Evolutionary conservation across 805 yeast genomes (phyloP).

Genomic region (Cyberlindnera nakhonratchasimensis): DNA sequence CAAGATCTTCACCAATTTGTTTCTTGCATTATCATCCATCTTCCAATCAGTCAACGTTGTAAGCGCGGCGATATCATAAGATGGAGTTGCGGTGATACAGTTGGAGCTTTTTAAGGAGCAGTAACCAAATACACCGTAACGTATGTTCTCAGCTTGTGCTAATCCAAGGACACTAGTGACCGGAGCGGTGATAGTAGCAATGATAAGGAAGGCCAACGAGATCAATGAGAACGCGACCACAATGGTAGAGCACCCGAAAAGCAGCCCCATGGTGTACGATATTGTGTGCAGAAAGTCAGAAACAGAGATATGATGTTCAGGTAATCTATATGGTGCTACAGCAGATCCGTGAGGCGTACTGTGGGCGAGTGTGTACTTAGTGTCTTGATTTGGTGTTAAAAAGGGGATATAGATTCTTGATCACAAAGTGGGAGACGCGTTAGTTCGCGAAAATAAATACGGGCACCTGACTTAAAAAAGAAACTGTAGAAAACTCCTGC

Average conservation of each 20-base stretch:
- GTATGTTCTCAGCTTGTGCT: conserved; percentile 42
- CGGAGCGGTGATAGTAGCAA: conserved; percentile 63
- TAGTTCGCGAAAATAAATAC: background rate
- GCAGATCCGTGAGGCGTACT: too few relatives aligned
- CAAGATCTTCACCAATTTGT: conserved; percentile 49
- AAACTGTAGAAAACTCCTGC: background rate
- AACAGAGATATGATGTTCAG: background rate
- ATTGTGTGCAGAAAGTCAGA: background rate
- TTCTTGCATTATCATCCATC: conserved; percentile 43
- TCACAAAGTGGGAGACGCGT: conserved; percentile 4
- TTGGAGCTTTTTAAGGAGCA: conserved; percentile 35
- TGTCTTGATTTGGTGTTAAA: background rate
- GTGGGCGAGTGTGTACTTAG: background rate
- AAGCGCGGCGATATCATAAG: conserved; percentile 31
- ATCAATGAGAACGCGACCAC: conserved; percentile 46
- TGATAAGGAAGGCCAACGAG: conserved; percentile 58
- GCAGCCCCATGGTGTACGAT: conserved; percentile 24
- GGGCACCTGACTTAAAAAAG: too few relatives aligned
- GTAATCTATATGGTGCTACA: background rate
- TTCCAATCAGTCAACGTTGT: conserved; percentile 44
- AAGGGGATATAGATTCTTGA: background rate
- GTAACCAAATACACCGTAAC: conserved; percentile 68
- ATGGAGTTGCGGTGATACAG: conserved; percentile 47
- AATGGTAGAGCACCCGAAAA: conserved; percentile 38
- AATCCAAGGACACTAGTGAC: conserved; percentile 46